Evolutionary conservation across 2,329 filamentous ascomycete species (phyloP).

Genomic region (Monosporascus sp.): DNA sequence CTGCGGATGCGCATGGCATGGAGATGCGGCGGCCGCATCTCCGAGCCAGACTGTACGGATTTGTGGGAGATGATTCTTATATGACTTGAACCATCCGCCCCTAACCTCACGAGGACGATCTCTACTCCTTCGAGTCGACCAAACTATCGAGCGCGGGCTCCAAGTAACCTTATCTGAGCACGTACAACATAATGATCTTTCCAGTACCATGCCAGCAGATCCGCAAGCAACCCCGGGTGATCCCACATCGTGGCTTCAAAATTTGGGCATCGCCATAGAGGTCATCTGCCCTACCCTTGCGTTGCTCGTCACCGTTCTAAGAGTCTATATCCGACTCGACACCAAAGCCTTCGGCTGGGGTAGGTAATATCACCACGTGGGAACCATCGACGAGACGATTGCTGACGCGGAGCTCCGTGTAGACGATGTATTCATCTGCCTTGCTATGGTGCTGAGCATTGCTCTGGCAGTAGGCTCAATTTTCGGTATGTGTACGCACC

Average conservation of each 20-base stretch:
- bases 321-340: slow-evolving; percentile 24
- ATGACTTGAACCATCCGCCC: slow-evolving; percentile 2
- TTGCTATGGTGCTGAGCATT: slow-evolving; percentile 17
- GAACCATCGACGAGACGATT: neutral
- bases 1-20: too few relatives aligned
- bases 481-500: slow-evolving; percentile 6
- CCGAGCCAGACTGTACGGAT: neutral
- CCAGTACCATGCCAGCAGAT: slow-evolving; percentile 7
- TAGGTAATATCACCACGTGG: slow-evolving; percentile 10
- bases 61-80: slow-evolving; percentile 6
- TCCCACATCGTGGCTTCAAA: slow-evolving; percentile 15
- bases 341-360: slow-evolving; percentile 24
- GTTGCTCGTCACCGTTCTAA: slow-evolving; percentile 19
- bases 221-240: slow-evolving; percentile 2
- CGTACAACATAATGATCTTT: slow-evolving; percentile 5
- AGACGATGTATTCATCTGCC: slow-evolving; percentile 23
- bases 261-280: slow-evolving; percentile 22
- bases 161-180: slow-evolving; percentile 5
- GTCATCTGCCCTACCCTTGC: slow-evolving; percentile 28
- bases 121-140: slow-evolving; percentile 8
- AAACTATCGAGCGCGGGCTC: slow-evolving; percentile 5
- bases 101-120: slow-evolving; percentile 5
- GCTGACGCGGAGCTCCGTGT: slow-evolving; percentile 1
- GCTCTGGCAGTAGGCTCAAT: slow-evolving; percentile 12
- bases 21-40: too few relatives aligned